Evolutionary conservation across 1,284 basidiomycete species (phyloP).

Genomic region (Omphalotus olearius): DNA sequence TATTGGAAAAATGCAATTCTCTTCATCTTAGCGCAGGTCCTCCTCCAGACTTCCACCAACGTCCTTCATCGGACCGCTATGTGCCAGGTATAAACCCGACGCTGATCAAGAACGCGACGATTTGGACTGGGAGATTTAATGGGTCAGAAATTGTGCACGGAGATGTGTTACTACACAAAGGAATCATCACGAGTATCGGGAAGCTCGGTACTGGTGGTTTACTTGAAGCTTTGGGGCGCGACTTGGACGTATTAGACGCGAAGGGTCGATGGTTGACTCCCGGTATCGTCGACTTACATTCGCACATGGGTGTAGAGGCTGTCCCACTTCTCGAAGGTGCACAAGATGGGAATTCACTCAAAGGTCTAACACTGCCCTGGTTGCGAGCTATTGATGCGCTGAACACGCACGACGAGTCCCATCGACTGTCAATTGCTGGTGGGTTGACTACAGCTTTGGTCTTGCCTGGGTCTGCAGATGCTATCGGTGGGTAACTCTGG

Average conservation of each 20-base stretch:
- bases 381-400: constrained; percentile 43
- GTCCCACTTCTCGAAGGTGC: constrained; percentile 43
- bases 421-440: constrained; percentile 39
- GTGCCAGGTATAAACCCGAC: constrained; percentile 53
- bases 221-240: constrained; percentile 6
- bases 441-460: constrained; percentile 43
- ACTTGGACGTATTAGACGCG: constrained; percentile 34
- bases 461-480: constrained; percentile 50
- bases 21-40: constrained; percentile 36
- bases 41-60: constrained; percentile 40
- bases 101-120: constrained; percentile 68
- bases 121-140: constrained; percentile 75
- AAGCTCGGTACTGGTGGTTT: background rate
- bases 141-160: constrained; percentile 59
- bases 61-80: constrained; percentile 63
- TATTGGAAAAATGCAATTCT: constrained; percentile 28
- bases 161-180: constrained; percentile 50
- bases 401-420: constrained; percentile 48
- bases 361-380: constrained; percentile 47
- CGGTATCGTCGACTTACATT: constrained; percentile 74
- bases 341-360: constrained; percentile 25
- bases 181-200: constrained; percentile 47
- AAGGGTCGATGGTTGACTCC: constrained; percentile 64
- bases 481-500: constrained; percentile 39
- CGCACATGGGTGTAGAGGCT: constrained; percentile 67